Percentiles rank a stretch among this genome's conserved stretches.
Evolutionary conservation across 305 asterid species (phyloP).

Genomic region (Solanum hybrid): DNA sequence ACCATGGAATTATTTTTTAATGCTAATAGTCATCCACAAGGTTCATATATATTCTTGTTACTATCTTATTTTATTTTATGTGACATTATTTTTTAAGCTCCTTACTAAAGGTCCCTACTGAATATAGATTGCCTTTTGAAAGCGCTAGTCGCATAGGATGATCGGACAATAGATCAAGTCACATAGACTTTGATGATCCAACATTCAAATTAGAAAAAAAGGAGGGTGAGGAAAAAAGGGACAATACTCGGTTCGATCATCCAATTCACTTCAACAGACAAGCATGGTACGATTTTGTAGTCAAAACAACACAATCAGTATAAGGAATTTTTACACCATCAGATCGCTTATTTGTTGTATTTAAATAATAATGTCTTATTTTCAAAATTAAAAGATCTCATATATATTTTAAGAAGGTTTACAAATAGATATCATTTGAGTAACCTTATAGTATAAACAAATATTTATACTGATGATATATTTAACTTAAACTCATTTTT

Average conservation of each 20-base stretch:
- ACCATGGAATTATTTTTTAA: neutral
- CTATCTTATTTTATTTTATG: neutral
- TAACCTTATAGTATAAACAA: neutral
- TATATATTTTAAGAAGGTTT: neutral
- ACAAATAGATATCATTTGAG: neutral
- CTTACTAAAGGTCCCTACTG: neutral
- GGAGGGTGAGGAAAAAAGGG: neutral
- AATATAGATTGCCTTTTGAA: neutral
- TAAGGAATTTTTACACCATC: neutral
- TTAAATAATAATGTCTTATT: neutral
- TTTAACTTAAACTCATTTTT: neutral
- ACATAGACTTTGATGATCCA: neutral
- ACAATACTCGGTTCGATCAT: neutral
- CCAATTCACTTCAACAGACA: neutral
- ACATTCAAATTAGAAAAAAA: neutral
- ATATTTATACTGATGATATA: neutral
- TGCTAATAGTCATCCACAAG: neutral
- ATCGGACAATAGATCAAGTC: neutral
- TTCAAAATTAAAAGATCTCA: neutral
- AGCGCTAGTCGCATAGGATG: neutral
- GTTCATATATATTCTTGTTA: neutral
- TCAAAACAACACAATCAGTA: neutral
- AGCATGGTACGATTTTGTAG: neutral
- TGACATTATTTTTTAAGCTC: neutral
- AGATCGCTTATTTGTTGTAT: neutral